Conservation (phyloP, 108 stramenopile species). For the Skeletonema grethae region DNA sequence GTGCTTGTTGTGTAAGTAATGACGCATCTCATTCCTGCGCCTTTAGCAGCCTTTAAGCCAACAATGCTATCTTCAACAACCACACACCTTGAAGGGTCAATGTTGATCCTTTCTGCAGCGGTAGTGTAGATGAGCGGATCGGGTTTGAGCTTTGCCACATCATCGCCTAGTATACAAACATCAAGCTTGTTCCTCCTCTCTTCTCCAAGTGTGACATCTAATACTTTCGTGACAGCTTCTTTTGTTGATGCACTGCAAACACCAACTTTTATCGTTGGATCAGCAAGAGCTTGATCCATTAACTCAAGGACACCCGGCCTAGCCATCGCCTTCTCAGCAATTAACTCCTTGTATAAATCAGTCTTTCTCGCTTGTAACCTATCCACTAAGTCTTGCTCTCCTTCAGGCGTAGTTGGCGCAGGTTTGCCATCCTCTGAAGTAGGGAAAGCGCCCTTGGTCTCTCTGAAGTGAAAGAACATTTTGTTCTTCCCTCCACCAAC, state of each 20-base stretch:
- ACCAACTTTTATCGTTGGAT: slow-evolving; percentile 79
- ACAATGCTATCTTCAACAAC: slow-evolving; percentile 90
- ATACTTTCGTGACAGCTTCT: slow-evolving; percentile 78
- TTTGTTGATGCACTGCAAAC: slow-evolving; percentile 91
- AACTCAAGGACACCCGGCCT: slow-evolving; percentile 83
- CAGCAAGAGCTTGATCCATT: slow-evolving; percentile 88
- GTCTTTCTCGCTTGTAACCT: slow-evolving; percentile 85
- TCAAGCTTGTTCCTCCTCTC: slow-evolving; percentile 72
- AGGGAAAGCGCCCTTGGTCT: slow-evolving; percentile 63
- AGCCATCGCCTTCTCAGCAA: slow-evolving; percentile 71
- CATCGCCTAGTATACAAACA: slow-evolving; percentile 88
- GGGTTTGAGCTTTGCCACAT: slow-evolving; percentile 86
- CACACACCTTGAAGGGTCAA: slow-evolving; percentile 69
- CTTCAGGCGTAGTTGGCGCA: slow-evolving; percentile 60
- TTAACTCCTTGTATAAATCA: slow-evolving; percentile 73
- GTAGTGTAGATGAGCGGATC: slow-evolving; percentile 85
- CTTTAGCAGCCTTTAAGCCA: slow-evolving; percentile 86
- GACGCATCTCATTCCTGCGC: slow-evolving; percentile 86
- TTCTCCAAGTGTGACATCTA: slow-evolving; percentile 77
- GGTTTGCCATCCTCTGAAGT: slow-evolving; percentile 50
- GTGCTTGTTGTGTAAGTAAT: slow-evolving; percentile 88
- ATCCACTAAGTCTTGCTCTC: slow-evolving; percentile 75
- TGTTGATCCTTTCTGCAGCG: slow-evolving; percentile 69
- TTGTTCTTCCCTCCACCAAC: slow-evolving; percentile 92
- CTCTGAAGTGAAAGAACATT: slow-evolving; percentile 85